A percentile compares a stretch with the other conserved stretches of the same genome.
Evolutionary conservation across 2,329 filamentous ascomycete genomes (phyloP).

Genomic region (Chaetomiaceae sp.): DNA sequence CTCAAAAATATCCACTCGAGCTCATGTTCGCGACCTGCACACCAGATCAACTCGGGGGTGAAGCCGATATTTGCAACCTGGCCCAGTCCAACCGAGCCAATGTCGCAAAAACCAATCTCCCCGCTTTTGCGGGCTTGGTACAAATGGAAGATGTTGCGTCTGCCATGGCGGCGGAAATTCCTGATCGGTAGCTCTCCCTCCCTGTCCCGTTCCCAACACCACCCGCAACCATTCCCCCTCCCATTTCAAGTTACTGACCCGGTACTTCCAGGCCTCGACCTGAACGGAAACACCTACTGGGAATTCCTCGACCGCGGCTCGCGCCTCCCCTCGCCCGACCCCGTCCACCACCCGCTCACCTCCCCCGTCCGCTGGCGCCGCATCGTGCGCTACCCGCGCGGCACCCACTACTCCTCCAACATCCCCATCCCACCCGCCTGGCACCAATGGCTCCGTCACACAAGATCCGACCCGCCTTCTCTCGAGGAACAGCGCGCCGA

Average conservation of each 20-base stretch:
- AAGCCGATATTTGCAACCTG: not conserved
- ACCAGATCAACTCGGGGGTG: not conserved
- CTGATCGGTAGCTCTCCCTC: slow-evolving; percentile 48
- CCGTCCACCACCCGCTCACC: not conserved
- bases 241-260: not conserved
- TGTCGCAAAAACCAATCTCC: slow-evolving; percentile 35
- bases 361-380: slow-evolving; percentile 48
- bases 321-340: slow-evolving; percentile 25
- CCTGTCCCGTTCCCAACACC: not conserved
- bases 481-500: slow-evolving; percentile 55
- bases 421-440: slow-evolving; percentile 54
- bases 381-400: slow-evolving; percentile 56
- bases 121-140: slow-evolving; percentile 47
- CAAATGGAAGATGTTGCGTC: slow-evolving; percentile 57
- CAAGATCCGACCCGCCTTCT: slow-evolving; percentile 49
- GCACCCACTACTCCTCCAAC: slow-evolving; percentile 51
- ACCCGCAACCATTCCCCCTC: not conserved
- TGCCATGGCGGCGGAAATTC: slow-evolving; percentile 62
- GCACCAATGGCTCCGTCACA: slow-evolving; percentile 66
- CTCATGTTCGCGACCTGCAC: not conserved
- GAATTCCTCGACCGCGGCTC: slow-evolving; percentile 54
- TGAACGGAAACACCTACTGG: slow-evolving; percentile 65
- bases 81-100: not conserved
- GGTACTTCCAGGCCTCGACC: slow-evolving; percentile 52
- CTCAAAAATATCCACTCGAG: slow-evolving; percentile 6